These are phyloP conservation scores for Paramecium bursaria DNA, from an alignment of 73 alveolate genomes.

Conservation along the genomic window DNA sequence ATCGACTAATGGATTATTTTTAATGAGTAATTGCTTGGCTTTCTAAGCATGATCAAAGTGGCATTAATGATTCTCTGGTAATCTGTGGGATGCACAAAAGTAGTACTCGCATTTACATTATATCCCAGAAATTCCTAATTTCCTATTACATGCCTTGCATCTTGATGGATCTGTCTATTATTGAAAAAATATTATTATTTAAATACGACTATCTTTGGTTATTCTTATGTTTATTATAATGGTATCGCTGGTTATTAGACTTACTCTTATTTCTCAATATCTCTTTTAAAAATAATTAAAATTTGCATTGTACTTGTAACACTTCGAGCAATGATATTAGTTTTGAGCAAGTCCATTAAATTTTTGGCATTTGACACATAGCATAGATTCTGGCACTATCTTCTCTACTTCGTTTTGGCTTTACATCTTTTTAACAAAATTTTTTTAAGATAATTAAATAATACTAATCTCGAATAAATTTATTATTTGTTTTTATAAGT, in stretches of 20 bases:
- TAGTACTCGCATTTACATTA: constrained; percentile 58
- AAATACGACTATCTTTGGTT: neutral
- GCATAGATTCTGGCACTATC: constrained; percentile 1
- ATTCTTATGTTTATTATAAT: neutral
- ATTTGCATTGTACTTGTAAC: constrained; percentile 9
- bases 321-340: constrained; percentile 22
- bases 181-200: constrained; percentile 14
- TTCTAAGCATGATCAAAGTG: constrained; percentile 62
- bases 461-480: too few species aligned
- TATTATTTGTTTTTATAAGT: too few species aligned
- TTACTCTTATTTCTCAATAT: neutral
- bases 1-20: constrained; percentile 69
- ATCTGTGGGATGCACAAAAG: constrained; percentile 62
- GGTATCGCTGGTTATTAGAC: neutral
- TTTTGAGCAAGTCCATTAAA: constrained; percentile 36
- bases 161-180: constrained; percentile 63
- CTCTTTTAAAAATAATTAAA: neutral
- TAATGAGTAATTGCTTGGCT: constrained; percentile 59
- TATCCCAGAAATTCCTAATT: constrained; percentile 59
- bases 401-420: too few species aligned
- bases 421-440: too few species aligned
- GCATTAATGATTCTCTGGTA: constrained; percentile 68
- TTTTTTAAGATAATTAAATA: too few species aligned
- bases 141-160: constrained; percentile 64
- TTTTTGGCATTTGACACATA: constrained; percentile 2